Base-by-base conservation (phyloP, 73 alveolate species). In the Breviolum minutum region DNA sequence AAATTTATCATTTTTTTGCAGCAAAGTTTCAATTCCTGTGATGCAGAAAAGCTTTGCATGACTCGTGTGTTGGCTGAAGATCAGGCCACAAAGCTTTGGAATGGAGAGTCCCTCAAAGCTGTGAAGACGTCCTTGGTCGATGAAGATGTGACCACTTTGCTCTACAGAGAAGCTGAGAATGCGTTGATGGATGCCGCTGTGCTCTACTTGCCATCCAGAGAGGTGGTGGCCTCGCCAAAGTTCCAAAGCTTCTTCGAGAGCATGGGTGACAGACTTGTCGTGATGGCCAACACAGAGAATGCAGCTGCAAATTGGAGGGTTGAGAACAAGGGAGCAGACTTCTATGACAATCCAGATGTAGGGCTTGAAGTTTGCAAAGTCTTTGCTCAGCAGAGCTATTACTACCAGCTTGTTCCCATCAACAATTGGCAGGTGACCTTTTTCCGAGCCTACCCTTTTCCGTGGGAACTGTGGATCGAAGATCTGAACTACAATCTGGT, bases 371-470 rank as follows among this genome's bases (percentile, higher is more conserved):
- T 82, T 48, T 82, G 90, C 90, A 82, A 82, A 6, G 71, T 82
- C 71, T 82, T 82, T 40, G 90, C 90, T 32, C 90, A 82, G 48
- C 90, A 76, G 95, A 89, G 95, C 86, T 89, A 89, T 71, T 89
- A 89, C 54, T 69, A 89, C 71, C 95, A 89, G 95, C 95, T 89
- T 11, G 95, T 89, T 32, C 85, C 95, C 70, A 89, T 89, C 85
- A 89, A 89, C 86, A 89, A 89, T 70, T 89, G 95, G 95, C 95
- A 89, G 54, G 95, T 82, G 71, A 82, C 90, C 32, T 82, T 82
- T 32, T 82, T 82, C 30, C 90, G 90, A 0, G 68, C 90, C 16
- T 82, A 82, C 26, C 90, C 90, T 27, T 82, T 40, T 20, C 90
- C 90, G 30, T 82, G 90, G 90, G 90, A 82, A 68, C 24, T 86